These are phyloP conservation scores for Yarrowia bubula DNA, from an alignment of 805 yeast species.

Conservation along the genomic window DNA sequence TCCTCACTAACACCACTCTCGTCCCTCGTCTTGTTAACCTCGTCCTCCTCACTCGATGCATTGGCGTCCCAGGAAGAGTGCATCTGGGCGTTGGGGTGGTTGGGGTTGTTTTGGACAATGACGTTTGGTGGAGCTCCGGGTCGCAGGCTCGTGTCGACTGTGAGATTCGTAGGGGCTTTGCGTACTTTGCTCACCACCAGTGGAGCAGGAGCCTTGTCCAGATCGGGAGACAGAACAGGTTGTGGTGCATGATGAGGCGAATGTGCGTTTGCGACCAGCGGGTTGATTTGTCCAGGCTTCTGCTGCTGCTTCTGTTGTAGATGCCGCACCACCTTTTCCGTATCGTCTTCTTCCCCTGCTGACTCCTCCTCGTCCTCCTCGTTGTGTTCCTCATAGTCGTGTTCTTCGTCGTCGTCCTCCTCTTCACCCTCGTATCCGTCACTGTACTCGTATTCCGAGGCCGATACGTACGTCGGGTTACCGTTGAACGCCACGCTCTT, in stretches of 20 bases:
- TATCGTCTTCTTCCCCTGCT: slow-evolving; percentile 11
- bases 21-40: background rate
- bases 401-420: slow-evolving; percentile 29
- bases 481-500: slow-evolving; percentile 32
- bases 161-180: slow-evolving; percentile 11
- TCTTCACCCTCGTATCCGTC: slow-evolving; percentile 34
- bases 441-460: slow-evolving; percentile 35
- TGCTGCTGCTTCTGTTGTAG: background rate
- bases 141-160: slow-evolving; percentile 6
- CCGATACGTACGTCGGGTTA: slow-evolving; percentile 33
- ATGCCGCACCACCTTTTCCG: slow-evolving; percentile 1
- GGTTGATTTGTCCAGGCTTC: slow-evolving; percentile 2
- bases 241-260: slow-evolving; percentile 4
- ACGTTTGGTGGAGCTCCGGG: background rate
- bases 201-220: slow-evolving; percentile 17
- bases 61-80: slow-evolving; percentile 21
- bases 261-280: background rate
- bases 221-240: slow-evolving; percentile 22
- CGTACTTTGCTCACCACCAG: slow-evolving; percentile 25
- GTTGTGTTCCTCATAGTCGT: slow-evolving; percentile 26
- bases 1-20: slow-evolving; percentile 1
- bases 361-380: slow-evolving; percentile 23
- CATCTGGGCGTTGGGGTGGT: slow-evolving; percentile 25
- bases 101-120: slow-evolving; percentile 7
- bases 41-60: slow-evolving; percentile 16